Evolutionary conservation across 2,329 filamentous ascomycete genomes (phyloP).

Genomic region (Calonectria crousiana): DNA sequence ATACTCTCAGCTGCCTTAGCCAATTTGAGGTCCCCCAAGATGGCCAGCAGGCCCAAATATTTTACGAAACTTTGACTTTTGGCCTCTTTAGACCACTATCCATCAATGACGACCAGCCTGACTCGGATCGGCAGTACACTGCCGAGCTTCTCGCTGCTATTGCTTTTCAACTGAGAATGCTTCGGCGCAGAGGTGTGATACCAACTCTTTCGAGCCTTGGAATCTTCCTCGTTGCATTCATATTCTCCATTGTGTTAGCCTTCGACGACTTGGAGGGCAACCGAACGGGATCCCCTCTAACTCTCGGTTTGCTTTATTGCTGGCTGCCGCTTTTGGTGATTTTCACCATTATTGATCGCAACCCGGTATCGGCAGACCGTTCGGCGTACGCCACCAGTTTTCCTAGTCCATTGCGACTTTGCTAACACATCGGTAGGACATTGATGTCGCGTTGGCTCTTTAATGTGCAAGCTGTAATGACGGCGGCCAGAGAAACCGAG

Average conservation of each 20-base stretch:
- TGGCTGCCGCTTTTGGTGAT: slow-evolving; percentile 15
- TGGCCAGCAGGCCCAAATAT: not conserved
- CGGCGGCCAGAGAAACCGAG: too few species aligned
- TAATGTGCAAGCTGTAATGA: not conserved
- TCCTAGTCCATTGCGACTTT: not conserved
- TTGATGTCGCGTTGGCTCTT: slow-evolving; percentile 15
- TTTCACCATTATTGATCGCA: slow-evolving; percentile 22
- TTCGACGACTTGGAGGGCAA: slow-evolving; percentile 10
- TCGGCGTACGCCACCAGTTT: not conserved
- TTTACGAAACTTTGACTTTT: not conserved
- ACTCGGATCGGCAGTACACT: not conserved
- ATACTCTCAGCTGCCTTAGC: not conserved
- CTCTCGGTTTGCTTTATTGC: slow-evolving; percentile 3
- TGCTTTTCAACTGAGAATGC: slow-evolving; percentile 14
- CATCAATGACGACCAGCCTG: not conserved
- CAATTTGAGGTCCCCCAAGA: not conserved
- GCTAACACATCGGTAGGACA: not conserved
- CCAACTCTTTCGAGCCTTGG: slow-evolving; percentile 10
- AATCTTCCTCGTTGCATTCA: slow-evolving; percentile 10
- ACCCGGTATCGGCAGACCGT: slow-evolving; percentile 13
- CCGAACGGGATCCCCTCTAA: not conserved
- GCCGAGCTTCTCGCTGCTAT: not conserved
- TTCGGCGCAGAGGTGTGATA: slow-evolving; percentile 5
- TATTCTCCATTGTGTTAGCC: slow-evolving; percentile 10
- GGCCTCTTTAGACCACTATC: not conserved